Evolutionary conservation across 495 filamentous ascomycete genomes (phyloP), one percentile per base, ranked within the genome.

Genomic region (Filosporella fistucella): DNA sequence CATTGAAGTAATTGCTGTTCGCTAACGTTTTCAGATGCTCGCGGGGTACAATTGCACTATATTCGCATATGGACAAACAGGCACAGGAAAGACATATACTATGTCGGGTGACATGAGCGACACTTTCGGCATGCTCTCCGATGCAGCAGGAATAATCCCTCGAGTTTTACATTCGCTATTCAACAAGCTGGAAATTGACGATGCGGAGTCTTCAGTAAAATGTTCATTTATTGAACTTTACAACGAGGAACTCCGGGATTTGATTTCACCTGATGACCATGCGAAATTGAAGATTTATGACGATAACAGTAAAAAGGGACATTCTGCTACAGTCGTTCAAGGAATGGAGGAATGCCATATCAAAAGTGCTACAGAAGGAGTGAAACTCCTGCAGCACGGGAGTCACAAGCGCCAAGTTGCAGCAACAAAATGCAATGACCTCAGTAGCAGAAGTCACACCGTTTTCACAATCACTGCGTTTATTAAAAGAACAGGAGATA

Each of bases 201-300:
- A 86, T n/a, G 78, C 72, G 0, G 94, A 98, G 57, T 88, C 80
- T 61, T 88, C 82, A 10, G 91, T 98, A 45, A 96, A 96, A 59
- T 96, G 91, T 69, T 97, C 94, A 1, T 98, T 96, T 59, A 96
- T 98, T 58, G 93, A 98, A 62, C 69, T 98, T 2, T 98, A 98
- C 65, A 98, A 98, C 54, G 93, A 98, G 63, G 93, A 97, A 57
- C 75, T 98, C 17, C 85, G 89, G 2, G 93, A 98, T 62, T 62
- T 98, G 21, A 76, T 97, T 4, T 82, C 89, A 0, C 60, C 67
- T 1, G 93, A 97, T 42, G 91, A 96, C 32, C 80, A 63, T 45
- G 66, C 77, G 4, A 96, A 96, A 63, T 70, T 98, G 20, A 98
- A 97, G 65, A 97, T 98, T 24, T 98, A 81, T 55, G 93, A 97